Percentiles rank a stretch among this genome's conserved stretches.
Conservation (phyloP, 345 rosid species). For the Arabis hirsuta region DNA sequence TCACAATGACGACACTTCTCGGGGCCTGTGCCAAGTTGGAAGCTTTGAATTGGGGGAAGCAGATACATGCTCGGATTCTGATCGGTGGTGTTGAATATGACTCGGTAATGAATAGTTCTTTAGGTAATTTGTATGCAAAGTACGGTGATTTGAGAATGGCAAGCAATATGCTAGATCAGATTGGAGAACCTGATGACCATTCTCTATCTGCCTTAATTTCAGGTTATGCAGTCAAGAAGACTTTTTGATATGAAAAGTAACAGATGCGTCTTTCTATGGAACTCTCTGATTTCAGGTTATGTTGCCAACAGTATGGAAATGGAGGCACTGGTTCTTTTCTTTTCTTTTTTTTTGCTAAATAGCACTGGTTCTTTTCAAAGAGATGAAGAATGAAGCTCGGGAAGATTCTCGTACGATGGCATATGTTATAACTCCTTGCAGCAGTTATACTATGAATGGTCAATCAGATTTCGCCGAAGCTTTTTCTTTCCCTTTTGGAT, state of each 20-base stretch:
- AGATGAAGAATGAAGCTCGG: slow-evolving; percentile 58
- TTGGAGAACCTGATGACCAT: slow-evolving; percentile 63
- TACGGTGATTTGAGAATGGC: slow-evolving; percentile 72
- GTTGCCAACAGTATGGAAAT: slow-evolving; percentile 57
- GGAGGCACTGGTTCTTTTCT: slow-evolving; percentile 64
- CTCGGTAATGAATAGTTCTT: slow-evolving; percentile 60
- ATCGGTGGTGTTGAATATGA: slow-evolving; percentile 53
- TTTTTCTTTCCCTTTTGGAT: no score
- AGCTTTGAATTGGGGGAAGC: slow-evolving; percentile 67
- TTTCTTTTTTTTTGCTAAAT: no score
- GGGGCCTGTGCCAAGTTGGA: slow-evolving; percentile 63
- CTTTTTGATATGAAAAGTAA: slow-evolving; percentile 51
- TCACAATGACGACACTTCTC: slow-evolving; percentile 65
- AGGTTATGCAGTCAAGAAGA: slow-evolving; percentile 69
- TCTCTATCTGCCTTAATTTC: slow-evolving; percentile 81
- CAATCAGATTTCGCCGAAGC: no score
- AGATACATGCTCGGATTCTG: slow-evolving; percentile 68
- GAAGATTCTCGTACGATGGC: slow-evolving; percentile 63
- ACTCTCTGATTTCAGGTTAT: slow-evolving; percentile 79
- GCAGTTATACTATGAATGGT: no score
- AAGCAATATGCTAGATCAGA: slow-evolving; percentile 47
- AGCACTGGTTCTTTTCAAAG: no score
- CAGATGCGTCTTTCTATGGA: slow-evolving; percentile 64
- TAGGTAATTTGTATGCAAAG: slow-evolving; percentile 71
- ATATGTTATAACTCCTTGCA: slow-evolving; percentile 60